Evolutionary conservation across 345 rosid genomes (phyloP).

Genomic region (Alliaria petiolata): DNA sequence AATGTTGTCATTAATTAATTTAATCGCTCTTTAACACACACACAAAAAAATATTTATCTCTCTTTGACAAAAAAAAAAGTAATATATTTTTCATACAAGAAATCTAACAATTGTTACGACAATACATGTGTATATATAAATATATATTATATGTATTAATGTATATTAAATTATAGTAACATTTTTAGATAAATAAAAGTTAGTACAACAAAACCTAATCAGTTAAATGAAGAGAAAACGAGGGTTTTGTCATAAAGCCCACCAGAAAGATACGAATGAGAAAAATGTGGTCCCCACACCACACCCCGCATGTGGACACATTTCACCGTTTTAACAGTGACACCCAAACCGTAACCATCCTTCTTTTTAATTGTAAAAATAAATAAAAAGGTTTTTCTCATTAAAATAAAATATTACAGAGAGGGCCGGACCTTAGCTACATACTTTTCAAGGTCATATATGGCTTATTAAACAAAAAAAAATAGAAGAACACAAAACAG

Average conservation of each 20-base stretch:
- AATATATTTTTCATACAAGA: not conserved
- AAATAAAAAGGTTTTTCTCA: not conserved
- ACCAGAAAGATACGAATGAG: slow-evolving; percentile 34
- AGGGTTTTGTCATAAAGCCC: slow-evolving; percentile 38
- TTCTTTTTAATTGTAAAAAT: slow-evolving; percentile 16
- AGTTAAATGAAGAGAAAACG: slow-evolving; percentile 32
- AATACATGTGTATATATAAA: not conserved
- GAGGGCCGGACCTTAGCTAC: slow-evolving; percentile 18
- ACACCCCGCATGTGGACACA: slow-evolving; percentile 55
- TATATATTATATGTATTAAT: not conserved
- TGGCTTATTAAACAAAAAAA: slow-evolving; percentile 7
- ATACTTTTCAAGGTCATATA: slow-evolving; percentile 32
- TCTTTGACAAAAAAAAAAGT: too few relatives aligned
- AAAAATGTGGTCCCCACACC: slow-evolving; percentile 35
- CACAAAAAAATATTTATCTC: too few relatives aligned
- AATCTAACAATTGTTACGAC: not conserved
- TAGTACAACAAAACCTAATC: slow-evolving; percentile 30
- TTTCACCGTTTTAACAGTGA: slow-evolving; percentile 41
- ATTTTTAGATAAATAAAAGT: not conserved
- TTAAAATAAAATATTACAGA: slow-evolving; percentile 3
- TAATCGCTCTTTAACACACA: not conserved
- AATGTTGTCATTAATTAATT: not conserved
- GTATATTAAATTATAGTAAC: not conserved
- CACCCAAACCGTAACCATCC: slow-evolving; percentile 36
- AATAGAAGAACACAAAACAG: slow-evolving; percentile 19